Evolutionary conservation across 106 monocot genomes (phyloP), one percentile per base, ranked within the genome.

Genomic region (Gastrodia elata): DNA sequence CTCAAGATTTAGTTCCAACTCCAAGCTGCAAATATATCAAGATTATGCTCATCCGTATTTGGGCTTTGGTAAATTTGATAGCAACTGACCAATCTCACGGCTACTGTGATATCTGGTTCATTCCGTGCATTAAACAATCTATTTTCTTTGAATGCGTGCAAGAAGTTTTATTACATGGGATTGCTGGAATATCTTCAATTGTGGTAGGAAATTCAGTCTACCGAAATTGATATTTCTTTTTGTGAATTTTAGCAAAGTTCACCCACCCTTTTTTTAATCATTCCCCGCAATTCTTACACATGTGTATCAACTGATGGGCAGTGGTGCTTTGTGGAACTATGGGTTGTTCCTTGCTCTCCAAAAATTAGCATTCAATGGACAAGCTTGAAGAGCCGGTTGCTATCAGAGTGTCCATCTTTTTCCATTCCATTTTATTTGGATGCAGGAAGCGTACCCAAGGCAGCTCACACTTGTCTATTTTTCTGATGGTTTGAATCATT

Each of bases 301-400:
- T 92, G 92, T 83, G 81, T 92, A 0, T 97, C 96, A 1, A 97
- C 92, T 1, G 96, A 97, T 77, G 96, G 92, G 65, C 84, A 78
- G 40, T 97, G 96, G 96, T 97, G 96, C 73, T 97, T 82, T 64
- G 77, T 90, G 2, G 87, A 92, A 75, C 73, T 90, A 41, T 97
- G 92, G 92, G 96, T 97, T 22, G 49, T 92, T 41, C 96, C 96
- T 3, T 77, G 83, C 39, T 87, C 87, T 16, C 41, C 79, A 35
- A 81, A 86, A 5, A 81, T 80, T 8, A 86, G 79, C 11, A 80
- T 97, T 27, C 80, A 77, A 22, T 97, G 96, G 96, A 67, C 40
- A 38, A 84, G 76, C 38, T 77, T 97, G 75, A 92, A 97, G 75
- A 79, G 77, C 34, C 80, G 92, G 56, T 81, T 97, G 27, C 37